Conservation (phyloP, 257 asterid species). For the Solanum dulcamara region DNA sequence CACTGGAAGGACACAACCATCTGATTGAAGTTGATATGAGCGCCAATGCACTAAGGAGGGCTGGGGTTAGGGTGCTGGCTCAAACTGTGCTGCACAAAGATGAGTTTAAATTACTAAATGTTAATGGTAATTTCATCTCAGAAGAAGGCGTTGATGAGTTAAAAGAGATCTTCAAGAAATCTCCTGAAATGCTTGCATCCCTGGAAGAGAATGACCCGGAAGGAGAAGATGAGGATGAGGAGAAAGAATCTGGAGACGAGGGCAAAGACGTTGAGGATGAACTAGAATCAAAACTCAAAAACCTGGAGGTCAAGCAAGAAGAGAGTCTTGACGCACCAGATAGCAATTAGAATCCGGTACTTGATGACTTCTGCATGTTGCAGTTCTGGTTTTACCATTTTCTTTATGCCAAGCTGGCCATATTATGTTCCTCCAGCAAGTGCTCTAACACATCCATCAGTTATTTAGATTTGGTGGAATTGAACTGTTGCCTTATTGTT, state of each 20-base stretch:
- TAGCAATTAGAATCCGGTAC: not conserved
- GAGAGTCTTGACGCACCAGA: not conserved
- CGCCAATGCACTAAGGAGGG: constrained; percentile 51
- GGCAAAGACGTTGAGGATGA: constrained; percentile 54
- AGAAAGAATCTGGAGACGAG: constrained; percentile 53
- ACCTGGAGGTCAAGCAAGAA: constrained; percentile 51
- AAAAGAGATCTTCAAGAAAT: constrained; percentile 51
- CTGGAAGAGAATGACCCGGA: constrained; percentile 91
- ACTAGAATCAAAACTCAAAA: constrained; percentile 55
- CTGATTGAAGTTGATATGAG: constrained; percentile 79
- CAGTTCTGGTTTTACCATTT: not conserved
- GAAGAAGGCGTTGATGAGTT: constrained; percentile 86
- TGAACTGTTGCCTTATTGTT: not conserved
- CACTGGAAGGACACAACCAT: constrained; percentile 41
- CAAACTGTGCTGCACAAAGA: constrained; percentile 49
- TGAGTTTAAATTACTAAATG: constrained; percentile 43
- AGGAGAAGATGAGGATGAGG: constrained; percentile 59
- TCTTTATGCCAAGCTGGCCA: not conserved
- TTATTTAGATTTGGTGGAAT: constrained; percentile 8
- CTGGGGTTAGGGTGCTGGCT: constrained; percentile 53
- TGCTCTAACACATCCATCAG: constrained; percentile 3
- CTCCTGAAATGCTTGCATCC: constrained; percentile 55
- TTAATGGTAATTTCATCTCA: constrained; percentile 69
- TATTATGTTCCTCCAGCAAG: not conserved
- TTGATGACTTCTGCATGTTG: not conserved